Evolutionary conservation across 345 rosid species (phyloP).

Genomic region (Sonneratia caseolaris): DNA sequence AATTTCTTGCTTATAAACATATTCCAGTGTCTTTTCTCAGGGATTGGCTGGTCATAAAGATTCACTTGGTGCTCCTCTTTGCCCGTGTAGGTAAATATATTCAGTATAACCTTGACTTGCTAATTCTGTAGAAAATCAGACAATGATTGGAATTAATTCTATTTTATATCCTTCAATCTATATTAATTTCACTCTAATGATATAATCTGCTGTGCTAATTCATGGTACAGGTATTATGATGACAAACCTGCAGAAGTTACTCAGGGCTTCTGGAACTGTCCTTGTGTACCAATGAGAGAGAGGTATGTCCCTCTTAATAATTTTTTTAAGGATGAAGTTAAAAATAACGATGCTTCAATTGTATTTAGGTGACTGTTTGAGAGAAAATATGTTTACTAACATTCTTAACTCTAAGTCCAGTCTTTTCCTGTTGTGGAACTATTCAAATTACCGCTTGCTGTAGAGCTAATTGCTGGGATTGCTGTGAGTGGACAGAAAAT

Average conservation of each 20-base stretch:
- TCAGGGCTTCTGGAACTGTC: conserved; percentile 98
- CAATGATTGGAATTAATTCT: neutral
- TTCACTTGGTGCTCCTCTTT: conserved; percentile 82
- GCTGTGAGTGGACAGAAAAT: neutral
- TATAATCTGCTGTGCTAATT: neutral
- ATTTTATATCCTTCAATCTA: neutral
- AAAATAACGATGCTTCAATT: neutral
- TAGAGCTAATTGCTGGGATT: neutral
- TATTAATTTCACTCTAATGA: neutral
- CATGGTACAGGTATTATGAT: conserved; percentile 71
- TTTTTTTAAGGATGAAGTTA: neutral
- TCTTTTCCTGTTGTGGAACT: neutral
- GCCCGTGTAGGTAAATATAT: conserved; percentile 67
- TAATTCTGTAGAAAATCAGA: neutral
- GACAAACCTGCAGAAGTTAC: conserved; percentile 83
- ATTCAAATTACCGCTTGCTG: neutral
- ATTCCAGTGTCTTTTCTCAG: conserved; percentile 23
- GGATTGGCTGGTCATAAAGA: conserved; percentile 95
- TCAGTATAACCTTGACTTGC: neutral
- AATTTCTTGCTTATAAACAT: neutral
- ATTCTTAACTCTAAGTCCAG: neutral
- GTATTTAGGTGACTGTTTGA: neutral
- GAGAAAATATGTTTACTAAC: neutral
- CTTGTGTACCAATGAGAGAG: conserved; percentile 99
- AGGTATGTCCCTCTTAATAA: conserved; percentile 33